Base-by-base conservation (phyloP, 148 eudicot genomes). In the Polygonum maritimum region DNA sequence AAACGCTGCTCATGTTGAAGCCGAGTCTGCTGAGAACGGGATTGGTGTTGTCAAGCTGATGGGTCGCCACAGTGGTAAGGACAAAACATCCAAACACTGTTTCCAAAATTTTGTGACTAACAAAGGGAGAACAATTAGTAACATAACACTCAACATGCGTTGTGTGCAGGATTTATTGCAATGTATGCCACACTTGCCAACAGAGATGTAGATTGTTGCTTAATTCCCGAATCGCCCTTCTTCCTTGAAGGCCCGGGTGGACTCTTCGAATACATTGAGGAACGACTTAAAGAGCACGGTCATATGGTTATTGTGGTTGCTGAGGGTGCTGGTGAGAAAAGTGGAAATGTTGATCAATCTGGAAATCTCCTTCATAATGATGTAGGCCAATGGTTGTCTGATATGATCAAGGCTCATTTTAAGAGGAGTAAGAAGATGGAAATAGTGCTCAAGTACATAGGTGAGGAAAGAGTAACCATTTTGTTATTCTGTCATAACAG, bases 241-340 rank as follows among this genome's bases (percentile, higher is more conserved):
- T 91, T 82, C 77, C 89, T 94, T 2, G 97, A 94, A 78, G 98
- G 98, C 49, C 71, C 80, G n/a, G 97, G 98, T 3, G 98, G 98
- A 41, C 91, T 94, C 16, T 87, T 83, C 18, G 94, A 94, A 81
- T 91, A 82, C 80, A 87, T 94, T 12, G 92, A 84, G 76, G 85
- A 73, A 52, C 84, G 90, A 51, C 88, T 94, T 13, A 91, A 85
- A 83, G 92, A 88, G 48, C 81, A 87, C 1, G 98, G 97, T 36
- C 98, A 94, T 76, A 94, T 94, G 97, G 97, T 94, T 19, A 87
- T 94, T 71, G 98, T 94, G 71, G 84, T 90, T 52, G 98, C 98
- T 31, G 98, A 94, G 87, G 98, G 98, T 31, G 96, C 96, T 36
- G 98, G 97, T 16, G 91, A 89, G 81, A 86, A 81, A 73, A 78